Evolutionary conservation across 2,329 filamentous ascomycete genomes (phyloP), one percentile per base, ranked within the genome.

Genomic region (Cyphellophora europaea): DNA sequence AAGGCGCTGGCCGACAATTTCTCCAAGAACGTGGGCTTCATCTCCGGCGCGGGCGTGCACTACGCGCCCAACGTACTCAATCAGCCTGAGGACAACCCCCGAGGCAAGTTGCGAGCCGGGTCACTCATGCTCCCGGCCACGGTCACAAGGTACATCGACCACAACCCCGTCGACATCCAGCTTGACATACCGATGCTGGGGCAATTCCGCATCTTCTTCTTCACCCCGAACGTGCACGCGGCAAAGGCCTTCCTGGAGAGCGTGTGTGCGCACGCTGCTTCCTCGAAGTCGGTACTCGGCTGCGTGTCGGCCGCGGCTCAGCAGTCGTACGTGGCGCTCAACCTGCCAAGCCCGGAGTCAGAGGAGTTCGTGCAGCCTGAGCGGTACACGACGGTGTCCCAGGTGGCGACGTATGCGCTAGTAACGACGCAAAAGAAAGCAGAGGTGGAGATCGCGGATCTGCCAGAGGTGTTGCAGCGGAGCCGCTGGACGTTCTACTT

Each of bases 171-270:
- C 27, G 78, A 87, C 47, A 63, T 87, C 17, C 80, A 88, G 53
- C 72, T 85, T 5, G 82, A 87, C 50, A 82, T 87, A 29, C 82
- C 82, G 2, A 72, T 85, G 57, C 63, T 87, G 5, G 78, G 82
- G 16, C 82, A 88, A 51, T 88, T 87, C 62, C 72, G 79, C 32
- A 71, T 86, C 30, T 86, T 82, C 54, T 69, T 87, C 41, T 71
- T 88, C 41, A 71, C 76, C 41, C 74, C 72, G 50, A 68, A 83
- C 48, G 64, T 84, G 2, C 63, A 67, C 36, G 55, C 66, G 19
- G 67, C 69, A 3, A 62, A 61, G 35, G 59, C 62, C 1, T 83
- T 83, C 56, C 62, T 86, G 15, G 62, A 71, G 5, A 65, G 63
- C 0, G 66, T 85, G 27, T 79, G 72, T 46, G 58, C 65, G 16